A percentile compares a stretch with the other conserved stretches of the same genome.
Evolutionary conservation across 2,329 filamentous ascomycete genomes (phyloP).

Genomic region (Trichoderma gracile): DNA sequence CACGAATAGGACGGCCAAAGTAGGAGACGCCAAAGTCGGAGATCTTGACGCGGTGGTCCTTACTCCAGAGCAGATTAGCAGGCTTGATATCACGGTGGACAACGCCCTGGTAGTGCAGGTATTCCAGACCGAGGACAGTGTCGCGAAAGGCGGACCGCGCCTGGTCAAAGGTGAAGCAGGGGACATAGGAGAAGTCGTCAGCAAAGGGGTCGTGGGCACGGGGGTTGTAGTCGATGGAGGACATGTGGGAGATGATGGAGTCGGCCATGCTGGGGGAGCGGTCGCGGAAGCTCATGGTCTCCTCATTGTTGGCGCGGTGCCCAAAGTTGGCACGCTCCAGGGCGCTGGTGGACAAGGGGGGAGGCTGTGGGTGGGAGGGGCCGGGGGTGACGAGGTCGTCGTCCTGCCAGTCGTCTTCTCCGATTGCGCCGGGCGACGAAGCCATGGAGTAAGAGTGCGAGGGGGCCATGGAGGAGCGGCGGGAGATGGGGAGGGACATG

Average conservation of each 20-base stretch:
- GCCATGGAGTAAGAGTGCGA: conserved; percentile 51
- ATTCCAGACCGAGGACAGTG: conserved; percentile 89
- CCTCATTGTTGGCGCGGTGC: conserved; percentile 56
- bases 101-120: conserved; percentile 84
- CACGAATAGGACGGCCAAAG: conserved; percentile 82
- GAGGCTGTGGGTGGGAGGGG: conserved; percentile 48
- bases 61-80: conserved; percentile 87
- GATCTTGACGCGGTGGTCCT: conserved; percentile 87
- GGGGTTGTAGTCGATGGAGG: conserved; percentile 60
- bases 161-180: conserved; percentile 83
- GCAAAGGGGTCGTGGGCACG: conserved; percentile 67
- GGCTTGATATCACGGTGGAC: conserved; percentile 85
- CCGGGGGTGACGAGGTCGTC: conserved; percentile 57
- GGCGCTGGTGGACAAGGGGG: conserved; percentile 52
- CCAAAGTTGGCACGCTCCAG: conserved; percentile 80
- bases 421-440: conserved; percentile 38
- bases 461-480: conserved; percentile 48
- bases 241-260: conserved; percentile 71
- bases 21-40: conserved; percentile 99
- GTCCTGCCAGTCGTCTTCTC: conserved; percentile 45
- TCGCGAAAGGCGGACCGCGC: conserved; percentile 86
- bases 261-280: conserved; percentile 80
- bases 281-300: conserved; percentile 53
- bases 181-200: conserved; percentile 90
- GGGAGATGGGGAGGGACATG: conserved; percentile 43